Percentiles rank a stretch among this genome's conserved stretches.
These are phyloP conservation scores for Guillardia theta DNA, from an alignment of 78 protist genomes.

Conservation along the genomic window DNA sequence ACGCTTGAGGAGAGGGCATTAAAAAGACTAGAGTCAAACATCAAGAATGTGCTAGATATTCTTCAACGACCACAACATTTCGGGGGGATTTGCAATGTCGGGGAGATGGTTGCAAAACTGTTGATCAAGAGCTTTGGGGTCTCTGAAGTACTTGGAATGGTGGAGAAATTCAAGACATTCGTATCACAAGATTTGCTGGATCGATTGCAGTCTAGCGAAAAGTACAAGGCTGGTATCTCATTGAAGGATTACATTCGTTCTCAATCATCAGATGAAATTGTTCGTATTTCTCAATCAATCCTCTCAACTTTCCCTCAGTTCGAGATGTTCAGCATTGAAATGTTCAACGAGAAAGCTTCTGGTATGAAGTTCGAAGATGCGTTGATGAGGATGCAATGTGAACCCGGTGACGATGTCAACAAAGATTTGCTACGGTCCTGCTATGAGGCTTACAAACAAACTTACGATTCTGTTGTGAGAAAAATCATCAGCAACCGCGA, in stretches of 20 bases:
- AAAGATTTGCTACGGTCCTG: not conserved
- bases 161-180: not conserved
- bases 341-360: not conserved
- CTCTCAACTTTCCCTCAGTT: not conserved
- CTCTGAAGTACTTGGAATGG: not conserved
- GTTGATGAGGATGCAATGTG: not conserved
- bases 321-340: not conserved
- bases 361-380: not conserved
- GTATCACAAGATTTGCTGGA: not conserved
- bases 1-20: too few species aligned
- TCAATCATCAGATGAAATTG: not conserved
- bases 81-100: too few species aligned
- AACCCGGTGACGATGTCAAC: not conserved
- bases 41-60: too few species aligned
- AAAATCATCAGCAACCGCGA: not conserved
- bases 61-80: too few species aligned
- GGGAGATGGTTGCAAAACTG: not conserved
- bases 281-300: not conserved
- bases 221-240: not conserved
- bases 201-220: not conserved
- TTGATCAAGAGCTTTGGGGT: conserved; percentile 1
- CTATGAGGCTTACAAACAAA: not conserved
- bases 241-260: not conserved
- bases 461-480: not conserved
- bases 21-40: too few species aligned